Evolutionary conservation across 164 flowering plant genomes (phyloP), one percentile per base, ranked within the genome.

Genomic region (Berberis thunbergii): DNA sequence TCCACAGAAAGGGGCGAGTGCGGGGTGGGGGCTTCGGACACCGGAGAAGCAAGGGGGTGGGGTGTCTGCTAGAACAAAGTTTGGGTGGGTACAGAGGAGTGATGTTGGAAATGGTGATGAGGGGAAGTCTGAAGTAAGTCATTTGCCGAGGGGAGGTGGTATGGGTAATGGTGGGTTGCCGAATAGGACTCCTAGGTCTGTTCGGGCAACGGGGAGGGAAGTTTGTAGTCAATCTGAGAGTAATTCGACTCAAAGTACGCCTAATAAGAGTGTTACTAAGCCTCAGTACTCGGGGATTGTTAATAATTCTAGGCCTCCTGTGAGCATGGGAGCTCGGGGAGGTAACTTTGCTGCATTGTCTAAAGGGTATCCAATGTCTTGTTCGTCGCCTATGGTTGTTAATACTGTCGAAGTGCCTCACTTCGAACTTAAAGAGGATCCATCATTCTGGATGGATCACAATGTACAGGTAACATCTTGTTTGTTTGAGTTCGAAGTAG

Each of bases 381-480:
- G 69, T 75, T 77, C 64, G 54, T 68, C 76, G 1, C 4, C 78
- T 48, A 66, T 80, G 13, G 73, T 78, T 73, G 87, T 87, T 57
- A 85, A 86, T 76, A 76, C 89, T 0, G 87, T 84, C 57, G 97
- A 91, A 70, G 97, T 95, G 60, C 96, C 99, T 71, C 86, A 89
- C 74, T 91, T 87, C 59, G 96, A 91, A 63, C 90, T 91, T 49
- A 88, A 80, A 69, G 99, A 91, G 70, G 92, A 89, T 75, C 86
- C 94, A 45, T 89, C 99, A 1, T 95, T 91, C 59, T 95, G 99
- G 99, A 84, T 86, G 89, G 96, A 95, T 69, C 97, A 89, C 73
- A 95, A 89, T 82, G 99, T 95, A 67, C 99, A 95, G 86, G 99
- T 85, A 71, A 64, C 26, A 26, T 77, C 45, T 59, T 26, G 39